Percentiles rank a stretch among this genome's conserved stretches.
Conservation (phyloP, 345 rosid genomes). For the Salix suchowensis region DNA sequence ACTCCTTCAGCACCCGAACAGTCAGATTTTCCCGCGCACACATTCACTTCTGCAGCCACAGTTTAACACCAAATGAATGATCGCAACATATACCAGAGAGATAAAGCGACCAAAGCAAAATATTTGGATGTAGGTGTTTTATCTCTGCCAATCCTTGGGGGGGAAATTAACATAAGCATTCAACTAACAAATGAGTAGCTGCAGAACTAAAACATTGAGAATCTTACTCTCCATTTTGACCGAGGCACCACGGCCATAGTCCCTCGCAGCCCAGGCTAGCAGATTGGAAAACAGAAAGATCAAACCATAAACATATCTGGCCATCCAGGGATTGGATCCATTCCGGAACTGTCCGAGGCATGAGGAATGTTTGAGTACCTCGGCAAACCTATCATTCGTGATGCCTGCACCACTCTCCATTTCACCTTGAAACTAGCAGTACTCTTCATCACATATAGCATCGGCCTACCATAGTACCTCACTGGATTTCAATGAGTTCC, state of each 20-base stretch:
- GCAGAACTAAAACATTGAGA: not conserved
- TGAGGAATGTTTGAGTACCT: slow-evolving; percentile 43
- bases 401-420: slow-evolving; percentile 55
- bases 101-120: not conserved
- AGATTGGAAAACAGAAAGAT: slow-evolving; percentile 73
- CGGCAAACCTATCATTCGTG: slow-evolving; percentile 31
- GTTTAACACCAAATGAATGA: slow-evolving; percentile 6
- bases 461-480: not conserved
- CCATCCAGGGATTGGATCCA: slow-evolving; percentile 92
- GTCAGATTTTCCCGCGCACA: slow-evolving; percentile 65
- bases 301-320: slow-evolving; percentile 75
- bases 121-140: too few relatives aligned
- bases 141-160: too few relatives aligned
- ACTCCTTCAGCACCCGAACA: slow-evolving; percentile 93
- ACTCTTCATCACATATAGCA: slow-evolving; percentile 44
- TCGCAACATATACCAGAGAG: slow-evolving; percentile 1
- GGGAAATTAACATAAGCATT: too few relatives aligned
- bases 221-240: slow-evolving; percentile 67
- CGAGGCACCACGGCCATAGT: slow-evolving; percentile 63
- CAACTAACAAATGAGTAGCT: not conserved
- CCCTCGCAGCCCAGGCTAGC: slow-evolving; percentile 88
- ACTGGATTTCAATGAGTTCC: not conserved
- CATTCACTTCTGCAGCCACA: slow-evolving; percentile 53
- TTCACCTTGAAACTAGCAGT: slow-evolving; percentile 27
- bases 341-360: slow-evolving; percentile 80